Evolutionary conservation across 257 asterid genomes (phyloP), one percentile per base, ranked within the genome.

Genomic region (Ajuga chamaepitys): DNA sequence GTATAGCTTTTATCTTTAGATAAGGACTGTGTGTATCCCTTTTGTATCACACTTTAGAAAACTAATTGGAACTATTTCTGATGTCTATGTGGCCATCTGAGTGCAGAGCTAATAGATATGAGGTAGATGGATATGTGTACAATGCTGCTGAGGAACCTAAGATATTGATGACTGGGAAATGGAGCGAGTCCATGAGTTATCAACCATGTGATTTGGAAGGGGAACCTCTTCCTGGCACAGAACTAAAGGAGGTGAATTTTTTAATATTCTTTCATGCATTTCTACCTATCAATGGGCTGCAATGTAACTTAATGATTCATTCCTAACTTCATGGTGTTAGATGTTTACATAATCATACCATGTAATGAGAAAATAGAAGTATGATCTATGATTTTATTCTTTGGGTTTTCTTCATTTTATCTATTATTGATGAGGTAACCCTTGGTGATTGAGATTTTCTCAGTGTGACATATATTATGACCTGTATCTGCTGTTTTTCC

Each of bases 141-240:
- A 86, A 90, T 77, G 84, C 91, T 34, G 70, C 79, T 11, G 99
- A 94, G 78, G 98, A 94, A 77, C 99, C 99, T 37, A 90, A 90
- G 79, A 86, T 90, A 62, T 79, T 94, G 87, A 90, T 94, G 92
- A 94, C 99, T 10, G 99, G 98, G 62, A 94, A 88, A 74, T 94
- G 99, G 96, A 94, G 82, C 10, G 95, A 91, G 75, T 84, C 73
- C 64, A 70, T 94, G 86, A 86, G 89, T 71, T 94, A 83, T 78
- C 99, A 94, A 76, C 97, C 88, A 11, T 94, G 99, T 80, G 99
- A 94, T 78, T 46, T 59, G 67, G 98, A 94, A 69, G 99, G 99
- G 56, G 99, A 94, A 72, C 99, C 99, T 68, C 91, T 94, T 72
- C 83, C 91, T 10, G 94, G 83, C 59, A 73, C 98, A 63, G 90